These are phyloP conservation scores for Agastache rugosa DNA, from an alignment of 257 asterid genomes.

Conservation along the genomic window DNA sequence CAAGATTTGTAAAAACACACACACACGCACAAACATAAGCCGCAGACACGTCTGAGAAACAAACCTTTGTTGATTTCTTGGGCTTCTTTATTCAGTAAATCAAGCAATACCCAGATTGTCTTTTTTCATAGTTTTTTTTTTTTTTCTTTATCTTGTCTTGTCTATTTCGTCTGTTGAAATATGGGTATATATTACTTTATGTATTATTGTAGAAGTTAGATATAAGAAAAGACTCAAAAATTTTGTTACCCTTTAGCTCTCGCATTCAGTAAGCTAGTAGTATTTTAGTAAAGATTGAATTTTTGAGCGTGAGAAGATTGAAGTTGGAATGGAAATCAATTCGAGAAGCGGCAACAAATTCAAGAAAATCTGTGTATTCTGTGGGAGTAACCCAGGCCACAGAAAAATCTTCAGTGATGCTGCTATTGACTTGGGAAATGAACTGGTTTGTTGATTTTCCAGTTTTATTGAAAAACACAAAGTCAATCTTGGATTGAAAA, in stretches of 20 bases:
- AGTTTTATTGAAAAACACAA: conserved; percentile 4
- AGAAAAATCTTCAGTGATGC: conserved; percentile 96
- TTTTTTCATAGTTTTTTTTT: not conserved
- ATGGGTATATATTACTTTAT: too few relatives aligned
- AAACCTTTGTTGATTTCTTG: conserved; percentile 29
- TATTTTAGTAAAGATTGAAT: conserved; percentile 20
- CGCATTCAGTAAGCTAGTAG: not conserved
- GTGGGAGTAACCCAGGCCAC: conserved; percentile 96
- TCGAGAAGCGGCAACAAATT: conserved; percentile 59
- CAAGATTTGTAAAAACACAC: conserved; percentile 26
- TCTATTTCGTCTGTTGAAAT: conserved; percentile 27
- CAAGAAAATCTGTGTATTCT: conserved; percentile 92
- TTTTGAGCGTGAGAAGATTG: conserved; percentile 22
- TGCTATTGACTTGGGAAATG: conserved; percentile 90
- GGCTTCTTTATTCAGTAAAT: conserved; percentile 28
- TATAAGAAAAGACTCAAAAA: conserved; percentile 5
- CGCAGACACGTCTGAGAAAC: conserved; percentile 10
- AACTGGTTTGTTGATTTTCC: conserved; percentile 65
- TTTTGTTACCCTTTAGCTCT: not conserved
- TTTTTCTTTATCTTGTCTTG: conserved; percentile 12
- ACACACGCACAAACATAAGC: not conserved
- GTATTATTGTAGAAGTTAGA: conserved; percentile 1
- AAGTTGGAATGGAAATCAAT: conserved; percentile 59
- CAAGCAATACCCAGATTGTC: conserved; percentile 38
- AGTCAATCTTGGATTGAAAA: conserved; percentile 37